Evolutionary conservation across 768 basidiomycete species (phyloP).

Genomic region (Mycena galopus): DNA sequence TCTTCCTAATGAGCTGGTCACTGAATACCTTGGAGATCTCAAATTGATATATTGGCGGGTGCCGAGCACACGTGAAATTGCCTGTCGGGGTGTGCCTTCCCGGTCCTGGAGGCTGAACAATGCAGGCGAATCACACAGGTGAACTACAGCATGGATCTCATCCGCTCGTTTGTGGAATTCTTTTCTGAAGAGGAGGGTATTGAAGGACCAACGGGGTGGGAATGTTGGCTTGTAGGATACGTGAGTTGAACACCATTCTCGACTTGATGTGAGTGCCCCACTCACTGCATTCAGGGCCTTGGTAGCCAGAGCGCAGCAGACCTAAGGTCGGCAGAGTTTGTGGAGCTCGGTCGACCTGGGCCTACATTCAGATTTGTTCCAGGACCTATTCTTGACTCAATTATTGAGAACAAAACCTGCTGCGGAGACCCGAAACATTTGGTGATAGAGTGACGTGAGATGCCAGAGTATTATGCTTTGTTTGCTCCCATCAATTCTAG

Average conservation of each 20-base stretch:
- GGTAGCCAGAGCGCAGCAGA: too few relatives aligned
- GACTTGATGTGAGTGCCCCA: constrained; percentile 11
- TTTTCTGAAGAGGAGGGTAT: not conserved
- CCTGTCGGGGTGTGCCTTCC: constrained; percentile 15
- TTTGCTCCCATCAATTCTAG: too few relatives aligned
- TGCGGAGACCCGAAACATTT: too few relatives aligned
- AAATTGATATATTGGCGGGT: not conserved
- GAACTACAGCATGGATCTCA: not conserved
- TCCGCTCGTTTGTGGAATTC: constrained; percentile 15
- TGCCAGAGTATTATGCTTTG: too few relatives aligned
- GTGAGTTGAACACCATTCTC: constrained; percentile 4
- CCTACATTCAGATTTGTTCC: too few relatives aligned
- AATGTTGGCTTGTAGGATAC: constrained; percentile 18
- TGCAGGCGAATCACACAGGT: not conserved
- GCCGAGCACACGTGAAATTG: not conserved
- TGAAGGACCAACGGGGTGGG: not conserved
- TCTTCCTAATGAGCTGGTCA: not conserved
- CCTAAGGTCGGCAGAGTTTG: too few relatives aligned
- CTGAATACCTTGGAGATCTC: not conserved
- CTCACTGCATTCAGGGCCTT: too few relatives aligned
- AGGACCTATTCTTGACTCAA: too few relatives aligned
- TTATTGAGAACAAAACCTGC: too few relatives aligned
- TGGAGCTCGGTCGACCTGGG: too few relatives aligned
- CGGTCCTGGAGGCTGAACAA: not conserved
- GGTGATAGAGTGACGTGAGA: too few relatives aligned